phyloP scores from a whole-genome alignment of 164 flowering plant genomes.

The Nymphaea thermarum region DNA sequence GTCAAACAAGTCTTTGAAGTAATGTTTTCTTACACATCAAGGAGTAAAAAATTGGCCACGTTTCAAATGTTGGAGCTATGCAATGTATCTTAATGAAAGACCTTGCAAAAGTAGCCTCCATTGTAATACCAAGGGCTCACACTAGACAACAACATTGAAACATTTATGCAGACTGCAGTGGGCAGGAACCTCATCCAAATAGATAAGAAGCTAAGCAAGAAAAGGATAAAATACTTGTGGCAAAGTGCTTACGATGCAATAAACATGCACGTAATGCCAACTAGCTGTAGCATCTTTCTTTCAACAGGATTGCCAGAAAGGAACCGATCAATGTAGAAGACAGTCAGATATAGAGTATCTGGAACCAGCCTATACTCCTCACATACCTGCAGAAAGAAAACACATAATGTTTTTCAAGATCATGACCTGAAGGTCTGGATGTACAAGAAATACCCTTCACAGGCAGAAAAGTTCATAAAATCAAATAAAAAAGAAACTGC shows the following conservation, averaged over 20 bases:
- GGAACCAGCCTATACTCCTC: conserved; percentile 81
- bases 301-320: conserved; percentile 60
- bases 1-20: no score
- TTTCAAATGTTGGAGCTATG: no score
- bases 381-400: conserved; percentile 46
- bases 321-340: conserved; percentile 69
- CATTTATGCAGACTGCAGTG: no score
- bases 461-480: background rate
- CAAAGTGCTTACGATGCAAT: conserved; percentile 79
- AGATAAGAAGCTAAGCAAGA: no score
- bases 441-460: no score
- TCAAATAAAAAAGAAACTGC: background rate
- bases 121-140: no score
- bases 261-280: conserved; percentile 94
- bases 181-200: background rate
- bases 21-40: no score
- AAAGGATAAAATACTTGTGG: background rate
- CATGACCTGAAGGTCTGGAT: conserved; percentile 7
- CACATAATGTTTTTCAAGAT: no score
- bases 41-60: no score
- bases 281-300: conserved; percentile 75
- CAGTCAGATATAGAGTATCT: conserved; percentile 87
- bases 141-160: background rate
- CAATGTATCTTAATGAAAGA: no score
- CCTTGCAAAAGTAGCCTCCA: no score